Base-by-base conservation (phyloP, 768 basidiomycete species). In the Hygrophorus pudorinus region DNA sequence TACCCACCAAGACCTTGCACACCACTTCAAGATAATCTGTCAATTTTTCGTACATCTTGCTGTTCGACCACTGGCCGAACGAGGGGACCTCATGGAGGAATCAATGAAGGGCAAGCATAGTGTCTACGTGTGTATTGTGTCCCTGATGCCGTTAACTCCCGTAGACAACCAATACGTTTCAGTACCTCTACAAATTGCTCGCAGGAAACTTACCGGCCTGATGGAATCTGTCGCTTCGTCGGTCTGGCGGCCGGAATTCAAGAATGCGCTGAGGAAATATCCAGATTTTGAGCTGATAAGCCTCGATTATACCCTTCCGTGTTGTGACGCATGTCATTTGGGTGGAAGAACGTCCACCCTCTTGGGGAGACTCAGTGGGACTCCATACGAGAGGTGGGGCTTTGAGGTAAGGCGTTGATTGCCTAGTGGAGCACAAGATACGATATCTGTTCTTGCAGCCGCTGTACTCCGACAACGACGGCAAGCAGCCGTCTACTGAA, bases 41-140 rank as follows among this genome's bases (percentile, higher is more conserved):
- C 90, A 94, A 56, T 73, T 91, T 21, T 85, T 91, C 50, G 85
- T 91, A 10, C 80, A 91, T 51, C 65, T 93, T 33, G 83, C 84
- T 30, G 78, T 87, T 24, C 75, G 67, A 27, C 68, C 75, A 4
- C 58, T 67, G 13, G 60, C 58, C 2, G 67, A 78, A 37, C 68
- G 86, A 14, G 65, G 63, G 38, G 52, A 61, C 5, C 81, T 78
- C 53, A 76, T 85, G 73, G 57, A 73, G 48, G 51, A 65, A 16
- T 68, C 67, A 41, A 60, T 78, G 45, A 66, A 71, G 61, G 68
- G 83, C 79, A 46, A 45, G 62, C 56, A 39, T n/a, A n/a, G n/a
- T 32, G 32, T 13, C 36, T 9, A 38, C 16, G 20, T 33, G 16
- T 5, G 24, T 30, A 20, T 5, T 7, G 12, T 5, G 9, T 31